These are phyloP conservation scores for Dipodascus albidus DNA, from an alignment of 805 yeast genomes.

Conservation along the genomic window DNA sequence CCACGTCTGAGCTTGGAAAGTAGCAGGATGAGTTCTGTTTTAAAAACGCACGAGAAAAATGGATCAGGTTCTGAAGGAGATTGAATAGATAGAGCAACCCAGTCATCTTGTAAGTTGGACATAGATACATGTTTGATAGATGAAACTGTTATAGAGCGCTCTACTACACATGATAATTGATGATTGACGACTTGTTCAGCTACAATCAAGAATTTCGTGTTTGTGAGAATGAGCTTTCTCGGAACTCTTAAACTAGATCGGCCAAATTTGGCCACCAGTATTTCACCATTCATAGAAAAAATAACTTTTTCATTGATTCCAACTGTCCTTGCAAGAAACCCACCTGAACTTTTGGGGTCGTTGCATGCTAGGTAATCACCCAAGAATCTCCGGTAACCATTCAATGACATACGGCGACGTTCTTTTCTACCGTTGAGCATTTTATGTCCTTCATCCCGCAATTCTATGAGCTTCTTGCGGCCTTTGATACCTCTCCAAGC, in stretches of 20 bases:
- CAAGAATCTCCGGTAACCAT: slow-evolving; percentile 80
- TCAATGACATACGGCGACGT: slow-evolving; percentile 75
- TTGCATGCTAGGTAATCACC: slow-evolving; percentile 93
- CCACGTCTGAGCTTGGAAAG: slow-evolving; percentile 50
- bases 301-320: slow-evolving; percentile 59
- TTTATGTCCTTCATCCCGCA: slow-evolving; percentile 73
- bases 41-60: slow-evolving; percentile 68
- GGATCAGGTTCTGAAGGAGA: slow-evolving; percentile 56
- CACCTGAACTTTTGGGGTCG: slow-evolving; percentile 64
- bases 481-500: slow-evolving; percentile 73
- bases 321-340: slow-evolving; percentile 54
- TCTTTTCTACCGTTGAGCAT: slow-evolving; percentile 68
- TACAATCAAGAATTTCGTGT: slow-evolving; percentile 49
- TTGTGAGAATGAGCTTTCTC: slow-evolving; percentile 62
- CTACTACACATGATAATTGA: slow-evolving; percentile 47
- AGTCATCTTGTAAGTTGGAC: slow-evolving; percentile 77
- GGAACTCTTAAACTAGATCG: slow-evolving; percentile 75
- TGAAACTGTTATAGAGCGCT: slow-evolving; percentile 48
- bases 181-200: slow-evolving; percentile 61
- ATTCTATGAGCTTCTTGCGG: slow-evolving; percentile 71
- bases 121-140: slow-evolving; percentile 53
- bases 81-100: slow-evolving; percentile 66
- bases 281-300: slow-evolving; percentile 76
- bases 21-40: slow-evolving; percentile 78
- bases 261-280: slow-evolving; percentile 77